Conservation (phyloP, 2,329 filamentous ascomycete species). For the Penicillium italicum region DNA sequence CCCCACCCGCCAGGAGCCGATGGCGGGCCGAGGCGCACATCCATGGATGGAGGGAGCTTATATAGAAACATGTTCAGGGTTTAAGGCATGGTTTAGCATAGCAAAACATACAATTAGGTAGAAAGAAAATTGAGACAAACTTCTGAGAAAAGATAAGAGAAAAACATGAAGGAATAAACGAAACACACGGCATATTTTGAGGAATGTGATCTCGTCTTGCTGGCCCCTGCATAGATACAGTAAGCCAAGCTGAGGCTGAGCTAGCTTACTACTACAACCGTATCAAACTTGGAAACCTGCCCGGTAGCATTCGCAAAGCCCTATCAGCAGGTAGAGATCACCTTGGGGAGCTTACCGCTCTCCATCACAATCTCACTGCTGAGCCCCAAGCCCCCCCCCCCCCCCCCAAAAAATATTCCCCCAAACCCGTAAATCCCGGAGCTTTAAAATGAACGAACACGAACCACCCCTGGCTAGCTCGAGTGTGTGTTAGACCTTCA, state of each 20-base stretch:
- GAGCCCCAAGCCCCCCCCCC: too few relatives aligned
- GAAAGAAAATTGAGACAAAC: not conserved
- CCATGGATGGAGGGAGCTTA: not conserved
- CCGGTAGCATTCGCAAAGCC: not conserved
- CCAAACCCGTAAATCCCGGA: too few relatives aligned
- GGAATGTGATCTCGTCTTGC: not conserved
- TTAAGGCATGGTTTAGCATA: not conserved
- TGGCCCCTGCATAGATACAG: not conserved
- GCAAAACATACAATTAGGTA: not conserved
- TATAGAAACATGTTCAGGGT: not conserved
- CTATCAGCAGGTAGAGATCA: not conserved
- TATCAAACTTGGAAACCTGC: not conserved
- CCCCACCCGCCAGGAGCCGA: not conserved
- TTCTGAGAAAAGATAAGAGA: not conserved
- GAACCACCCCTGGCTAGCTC: too few relatives aligned
- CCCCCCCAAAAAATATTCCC: too few relatives aligned
- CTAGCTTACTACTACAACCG: not conserved
- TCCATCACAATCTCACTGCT: too few relatives aligned
- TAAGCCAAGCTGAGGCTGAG: not conserved
- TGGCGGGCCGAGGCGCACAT: not conserved
- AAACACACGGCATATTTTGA: not conserved
- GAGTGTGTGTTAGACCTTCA: too few relatives aligned
- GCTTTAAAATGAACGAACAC: too few relatives aligned
- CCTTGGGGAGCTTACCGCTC: not conserved
- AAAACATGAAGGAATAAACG: too few relatives aligned